Percentiles rank a stretch among this genome's conserved stretches.
Conservation (phyloP, 768 basidiomycete genomes). For the Boletus subparvulus region DNA sequence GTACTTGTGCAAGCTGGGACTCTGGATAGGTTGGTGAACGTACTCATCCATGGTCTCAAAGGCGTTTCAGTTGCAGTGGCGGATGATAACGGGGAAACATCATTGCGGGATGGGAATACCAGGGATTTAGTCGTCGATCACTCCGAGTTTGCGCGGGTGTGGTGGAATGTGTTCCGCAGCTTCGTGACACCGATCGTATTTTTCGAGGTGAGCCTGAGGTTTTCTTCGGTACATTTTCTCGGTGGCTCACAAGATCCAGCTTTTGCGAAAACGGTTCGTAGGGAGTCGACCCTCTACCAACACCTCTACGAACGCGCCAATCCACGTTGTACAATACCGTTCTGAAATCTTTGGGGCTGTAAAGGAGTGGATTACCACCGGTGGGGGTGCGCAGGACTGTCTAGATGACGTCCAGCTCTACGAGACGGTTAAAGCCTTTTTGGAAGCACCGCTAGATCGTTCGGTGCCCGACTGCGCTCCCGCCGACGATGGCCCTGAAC, state of each 20-base stretch:
- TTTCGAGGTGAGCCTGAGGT: constrained; percentile 64
- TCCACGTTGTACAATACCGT: constrained; percentile 51
- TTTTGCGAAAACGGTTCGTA: constrained; percentile 73
- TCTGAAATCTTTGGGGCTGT: constrained; percentile 63
- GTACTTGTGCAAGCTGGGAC: constrained; percentile 80
- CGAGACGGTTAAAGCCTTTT: constrained; percentile 56
- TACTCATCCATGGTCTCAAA: constrained; percentile 74
- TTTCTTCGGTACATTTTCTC: not conserved
- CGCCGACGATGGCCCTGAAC: constrained; percentile 40
- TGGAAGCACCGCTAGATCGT: constrained; percentile 56
- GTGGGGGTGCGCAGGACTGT: constrained; percentile 77
- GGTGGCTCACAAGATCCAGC: constrained; percentile 39
- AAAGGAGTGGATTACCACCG: constrained; percentile 68
- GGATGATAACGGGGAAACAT: constrained; percentile 86
- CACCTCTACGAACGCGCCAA: constrained; percentile 42
- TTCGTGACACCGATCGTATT: constrained; percentile 80
- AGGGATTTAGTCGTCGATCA: constrained; percentile 72
- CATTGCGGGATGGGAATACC: constrained; percentile 70
- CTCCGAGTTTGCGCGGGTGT: constrained; percentile 68
- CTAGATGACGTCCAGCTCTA: constrained; percentile 70
- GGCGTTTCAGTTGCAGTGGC: constrained; percentile 78
- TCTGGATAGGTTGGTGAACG: constrained; percentile 67
- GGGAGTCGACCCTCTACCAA: constrained; percentile 45
- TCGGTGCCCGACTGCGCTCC: constrained; percentile 39
- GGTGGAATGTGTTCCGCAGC: constrained; percentile 84